A percentile compares a stretch with the other conserved stretches of the same genome.
Evolutionary conservation across 768 basidiomycete genomes (phyloP).

Genomic region (Pleurotus citrinopileatus): DNA sequence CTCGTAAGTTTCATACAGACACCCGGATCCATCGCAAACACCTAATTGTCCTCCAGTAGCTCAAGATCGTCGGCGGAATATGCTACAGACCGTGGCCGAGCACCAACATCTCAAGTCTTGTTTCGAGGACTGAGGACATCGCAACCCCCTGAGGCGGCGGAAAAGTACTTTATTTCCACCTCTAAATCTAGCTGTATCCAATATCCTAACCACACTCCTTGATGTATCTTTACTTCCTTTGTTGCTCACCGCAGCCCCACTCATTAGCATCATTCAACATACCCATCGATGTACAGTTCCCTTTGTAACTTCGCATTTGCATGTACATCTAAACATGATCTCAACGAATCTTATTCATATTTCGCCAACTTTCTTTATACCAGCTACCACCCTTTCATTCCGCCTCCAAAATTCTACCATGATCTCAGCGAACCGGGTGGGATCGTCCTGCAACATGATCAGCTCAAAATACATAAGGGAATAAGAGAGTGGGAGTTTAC

Average conservation of each 20-base stretch:
- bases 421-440: constrained; percentile 72
- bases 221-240: neutral
- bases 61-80: constrained; percentile 5
- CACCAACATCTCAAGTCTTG: constrained; percentile 4
- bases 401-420: constrained; percentile 89
- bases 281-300: constrained; percentile 4
- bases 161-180: neutral
- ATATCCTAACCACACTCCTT: neutral
- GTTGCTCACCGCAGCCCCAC: neutral
- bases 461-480: neutral
- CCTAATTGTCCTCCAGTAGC: neutral
- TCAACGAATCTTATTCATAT: constrained; percentile 20
- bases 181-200: neutral
- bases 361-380: constrained; percentile 60
- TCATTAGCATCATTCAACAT: constrained; percentile 4
- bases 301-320: constrained; percentile 9
- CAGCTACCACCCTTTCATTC: constrained; percentile 69
- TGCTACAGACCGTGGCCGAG: constrained; percentile 1
- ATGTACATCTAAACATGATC: neutral
- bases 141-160: neutral
- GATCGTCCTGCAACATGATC: constrained; percentile 69
- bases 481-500: constrained; percentile 38
- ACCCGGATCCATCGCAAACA: neutral
- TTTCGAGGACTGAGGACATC: neutral
- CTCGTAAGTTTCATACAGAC: neutral